Evolutionary conservation across 2,329 filamentous ascomycete species (phyloP), one percentile per base, ranked within the genome.

Genomic region (Epichloe gansuensis): DNA sequence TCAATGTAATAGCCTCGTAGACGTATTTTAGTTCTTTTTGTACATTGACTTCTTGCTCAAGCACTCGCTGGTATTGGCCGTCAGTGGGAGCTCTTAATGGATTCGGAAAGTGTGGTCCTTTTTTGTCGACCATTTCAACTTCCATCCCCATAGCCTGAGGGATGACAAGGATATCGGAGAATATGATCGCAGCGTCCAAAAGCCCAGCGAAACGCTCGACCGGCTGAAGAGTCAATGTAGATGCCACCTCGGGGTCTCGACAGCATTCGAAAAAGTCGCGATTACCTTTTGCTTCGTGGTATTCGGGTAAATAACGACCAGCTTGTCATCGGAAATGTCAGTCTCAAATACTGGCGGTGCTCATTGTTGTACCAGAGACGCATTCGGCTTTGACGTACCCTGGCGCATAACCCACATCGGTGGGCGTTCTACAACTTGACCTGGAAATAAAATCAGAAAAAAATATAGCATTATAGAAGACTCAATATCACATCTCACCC

Each of bases 361-460:
- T 46, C 31, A 21, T 42, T 23, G 2, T 15, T 27, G 40, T 39
- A 36, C 51, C 50, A 45, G 35, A 38, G 34, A 27, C 17, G 36
- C 34, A 12, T 39, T 41, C 15, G 4, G 23, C 11, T 51, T 15
- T 5, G 21, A 56, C 68, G 68, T 75, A 91, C 89, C 89, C 82
- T 98, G 93, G 71, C 93, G 87, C 93, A 98, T 98, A 67, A 98
- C 89, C 93, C 93, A 98, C 75, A 94, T 88, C 53, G 93, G 93
- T 55, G 93, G 87, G 58, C 93, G 83, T 71, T 96, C 89, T 59
- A 97, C 87, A 67, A 83, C 83, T 71, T 96, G 79, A 67, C 91
- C 90, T 94, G 56, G n/a, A 35, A 40, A 40, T 15, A n/a, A 9
- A 17, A n/a, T 17, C 43, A 45, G 31, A 45, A 7, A 42, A 13